phyloP scores from a whole-genome alignment of 306 rosid genomes.

The Cyamopsis tetragonoloba region DNA sequence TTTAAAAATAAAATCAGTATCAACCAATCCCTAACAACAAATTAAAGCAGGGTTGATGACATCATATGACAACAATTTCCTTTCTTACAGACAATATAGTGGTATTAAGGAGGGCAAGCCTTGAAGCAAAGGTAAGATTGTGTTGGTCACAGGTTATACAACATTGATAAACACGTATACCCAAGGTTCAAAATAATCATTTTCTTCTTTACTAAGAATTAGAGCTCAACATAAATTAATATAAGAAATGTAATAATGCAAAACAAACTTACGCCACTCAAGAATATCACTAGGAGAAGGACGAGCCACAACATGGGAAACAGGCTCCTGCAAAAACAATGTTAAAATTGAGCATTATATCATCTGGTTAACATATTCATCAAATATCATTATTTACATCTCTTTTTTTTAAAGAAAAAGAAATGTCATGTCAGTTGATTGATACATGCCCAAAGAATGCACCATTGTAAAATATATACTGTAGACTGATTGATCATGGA shows the following conservation, averaged over 20 bases:
- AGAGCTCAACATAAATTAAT: neutral
- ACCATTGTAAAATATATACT: neutral
- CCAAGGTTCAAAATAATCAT: neutral
- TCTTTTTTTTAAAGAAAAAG: neutral
- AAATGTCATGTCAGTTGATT: neutral
- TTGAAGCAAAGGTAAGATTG: neutral
- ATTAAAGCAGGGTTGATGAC: conserved; percentile 14
- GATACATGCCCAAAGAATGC: neutral
- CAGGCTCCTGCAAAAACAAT: conserved; percentile 75
- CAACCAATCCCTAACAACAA: conserved; percentile 6
- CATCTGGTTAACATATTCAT: neutral
- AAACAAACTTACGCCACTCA: conserved; percentile 91
- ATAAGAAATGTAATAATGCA: neutral
- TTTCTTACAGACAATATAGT: neutral
- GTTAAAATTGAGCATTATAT: conserved; percentile 28
- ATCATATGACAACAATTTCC: neutral
- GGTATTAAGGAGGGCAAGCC: neutral
- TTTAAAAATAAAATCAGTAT: conserved; percentile 28
- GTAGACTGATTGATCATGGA: neutral
- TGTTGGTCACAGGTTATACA: neutral
- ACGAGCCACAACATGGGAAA: conserved; percentile 88
- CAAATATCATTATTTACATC: neutral
- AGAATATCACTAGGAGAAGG: conserved; percentile 96
- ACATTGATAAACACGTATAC: neutral
- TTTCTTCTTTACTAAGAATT: neutral